phyloP scores from a whole-genome alignment of 139 green algal species.

The Picochlorum costavermella region DNA sequence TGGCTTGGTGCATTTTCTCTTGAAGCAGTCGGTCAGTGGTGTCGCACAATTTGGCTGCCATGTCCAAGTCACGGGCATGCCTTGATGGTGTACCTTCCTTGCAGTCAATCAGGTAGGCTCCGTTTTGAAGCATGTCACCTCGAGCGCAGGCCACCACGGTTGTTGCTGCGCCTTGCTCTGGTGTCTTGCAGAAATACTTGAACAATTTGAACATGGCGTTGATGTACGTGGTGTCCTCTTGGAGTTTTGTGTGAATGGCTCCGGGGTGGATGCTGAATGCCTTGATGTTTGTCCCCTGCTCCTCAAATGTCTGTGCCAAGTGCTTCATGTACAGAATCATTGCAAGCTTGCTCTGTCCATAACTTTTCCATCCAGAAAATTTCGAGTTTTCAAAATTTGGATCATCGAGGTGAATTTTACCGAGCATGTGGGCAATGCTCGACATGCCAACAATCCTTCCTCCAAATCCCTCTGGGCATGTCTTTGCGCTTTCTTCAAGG shows the following conservation, averaged over 20 bases:
- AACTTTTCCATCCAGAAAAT: conserved; percentile 39
- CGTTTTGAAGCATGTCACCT: conserved; percentile 18
- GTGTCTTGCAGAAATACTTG: not conserved
- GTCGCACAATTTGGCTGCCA: conserved; percentile 43
- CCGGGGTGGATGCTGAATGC: conserved; percentile 72
- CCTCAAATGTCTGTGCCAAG: conserved; percentile 44
- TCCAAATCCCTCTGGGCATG: conserved; percentile 5
- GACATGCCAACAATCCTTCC: conserved; percentile 66
- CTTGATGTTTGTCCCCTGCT: conserved; percentile 31
- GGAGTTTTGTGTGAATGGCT: conserved; percentile 60
- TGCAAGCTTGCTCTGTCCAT: conserved; percentile 75
- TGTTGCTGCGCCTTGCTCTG: conserved; percentile 40
- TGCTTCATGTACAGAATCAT: conserved; percentile 81
- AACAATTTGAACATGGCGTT: conserved; percentile 2
- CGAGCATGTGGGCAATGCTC: conserved; percentile 57
- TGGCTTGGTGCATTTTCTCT: not conserved
- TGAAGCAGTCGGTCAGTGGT: conserved; percentile 43
- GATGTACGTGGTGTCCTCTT: conserved; percentile 17
- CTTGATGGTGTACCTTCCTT: conserved; percentile 5
- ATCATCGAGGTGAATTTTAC: conserved; percentile 64
- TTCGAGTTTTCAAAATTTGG: conserved; percentile 29
- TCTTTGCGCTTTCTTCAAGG: conserved; percentile 17
- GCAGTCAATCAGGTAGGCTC: conserved; percentile 59
- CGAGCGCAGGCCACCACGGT: conserved; percentile 60
- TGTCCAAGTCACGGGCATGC: conserved; percentile 12